phyloP scores from a whole-genome alignment of 1,284 basidiomycete species.

The Sporisorium iseilematis-ciliati region DNA sequence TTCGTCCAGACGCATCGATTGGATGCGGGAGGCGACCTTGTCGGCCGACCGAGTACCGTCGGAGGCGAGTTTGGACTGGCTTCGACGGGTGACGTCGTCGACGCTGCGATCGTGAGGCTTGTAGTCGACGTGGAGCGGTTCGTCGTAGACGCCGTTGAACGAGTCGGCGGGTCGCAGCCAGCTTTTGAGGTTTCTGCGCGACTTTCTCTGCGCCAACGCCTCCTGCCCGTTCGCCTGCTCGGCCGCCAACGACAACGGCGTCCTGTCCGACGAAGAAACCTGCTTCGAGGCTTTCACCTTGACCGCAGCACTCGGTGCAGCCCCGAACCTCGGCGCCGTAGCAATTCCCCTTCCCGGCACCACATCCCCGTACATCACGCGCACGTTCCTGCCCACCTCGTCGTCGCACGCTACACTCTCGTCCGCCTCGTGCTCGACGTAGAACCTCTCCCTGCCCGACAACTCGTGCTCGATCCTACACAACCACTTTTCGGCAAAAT shows the following conservation, averaged over 20 bases:
- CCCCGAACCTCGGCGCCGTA: conserved; percentile 51
- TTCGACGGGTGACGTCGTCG: conserved; percentile 19
- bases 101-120: conserved; percentile 20
- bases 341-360: conserved; percentile 38
- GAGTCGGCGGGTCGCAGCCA: conserved; percentile 22
- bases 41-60: conserved; percentile 8
- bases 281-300: conserved; percentile 4
- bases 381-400: conserved; percentile 20
- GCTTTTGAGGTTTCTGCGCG: conserved; percentile 21
- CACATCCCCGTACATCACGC: conserved; percentile 45
- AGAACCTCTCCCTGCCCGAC: conserved; percentile 43
- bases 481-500: conserved; percentile 62
- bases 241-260: conserved; percentile 7
- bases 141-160: conserved; percentile 16
- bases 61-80: too few relatives aligned
- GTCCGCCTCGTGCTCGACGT: conserved; percentile 30
- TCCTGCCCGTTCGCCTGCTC: not conserved
- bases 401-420: conserved; percentile 21
- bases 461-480: conserved; percentile 60
- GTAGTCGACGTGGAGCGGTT: conserved; percentile 39
- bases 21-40: conserved; percentile 10
- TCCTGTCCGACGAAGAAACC: not conserved
- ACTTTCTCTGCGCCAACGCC: conserved; percentile 7
- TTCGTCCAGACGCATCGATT: conserved; percentile 19
- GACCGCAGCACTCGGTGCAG: conserved; percentile 17